Conservation (phyloP, 139 green algal species). For the Chlamydomonas eustigma region DNA sequence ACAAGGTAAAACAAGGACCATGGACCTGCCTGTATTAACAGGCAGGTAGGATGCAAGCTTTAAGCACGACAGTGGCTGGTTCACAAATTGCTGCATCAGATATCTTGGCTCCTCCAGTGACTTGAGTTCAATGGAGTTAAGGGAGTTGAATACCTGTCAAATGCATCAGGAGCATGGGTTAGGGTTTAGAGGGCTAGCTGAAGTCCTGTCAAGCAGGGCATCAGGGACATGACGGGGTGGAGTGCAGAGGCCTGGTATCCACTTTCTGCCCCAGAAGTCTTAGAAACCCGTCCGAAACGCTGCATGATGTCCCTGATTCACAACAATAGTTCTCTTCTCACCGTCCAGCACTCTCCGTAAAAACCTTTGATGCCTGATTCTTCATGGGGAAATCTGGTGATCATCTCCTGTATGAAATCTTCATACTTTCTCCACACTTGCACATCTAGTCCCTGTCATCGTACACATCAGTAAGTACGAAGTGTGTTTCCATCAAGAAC, state of each 20-base stretch:
- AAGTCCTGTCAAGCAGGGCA: no score
- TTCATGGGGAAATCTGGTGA: conserved; percentile 75
- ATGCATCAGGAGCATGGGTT: no score
- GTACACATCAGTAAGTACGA: no score
- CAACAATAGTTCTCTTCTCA: no score
- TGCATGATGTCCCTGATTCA: no score
- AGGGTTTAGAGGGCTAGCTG: no score
- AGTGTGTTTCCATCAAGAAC: no score
- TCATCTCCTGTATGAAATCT: conserved; percentile 77
- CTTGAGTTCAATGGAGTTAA: conserved; percentile 89
- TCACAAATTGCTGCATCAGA: conserved; percentile 69
- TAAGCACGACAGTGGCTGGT: conserved; percentile 67
- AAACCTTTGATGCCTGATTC: conserved; percentile 74
- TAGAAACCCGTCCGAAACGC: not conserved
- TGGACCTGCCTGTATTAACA: conserved; percentile 64
- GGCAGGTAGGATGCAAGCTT: conserved; percentile 70
- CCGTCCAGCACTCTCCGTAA: conserved; percentile 84
- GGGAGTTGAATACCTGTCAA: conserved; percentile 67
- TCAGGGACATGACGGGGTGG: no score
- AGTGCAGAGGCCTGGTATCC: no score
- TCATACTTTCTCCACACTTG: conserved; percentile 32
- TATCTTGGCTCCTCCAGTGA: conserved; percentile 90
- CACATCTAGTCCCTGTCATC: not conserved
- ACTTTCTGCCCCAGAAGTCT: no score
- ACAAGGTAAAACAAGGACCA: no score